phyloP scores from a whole-genome alignment of 495 filamentous ascomycete species.

The Penicillium soppii region DNA sequence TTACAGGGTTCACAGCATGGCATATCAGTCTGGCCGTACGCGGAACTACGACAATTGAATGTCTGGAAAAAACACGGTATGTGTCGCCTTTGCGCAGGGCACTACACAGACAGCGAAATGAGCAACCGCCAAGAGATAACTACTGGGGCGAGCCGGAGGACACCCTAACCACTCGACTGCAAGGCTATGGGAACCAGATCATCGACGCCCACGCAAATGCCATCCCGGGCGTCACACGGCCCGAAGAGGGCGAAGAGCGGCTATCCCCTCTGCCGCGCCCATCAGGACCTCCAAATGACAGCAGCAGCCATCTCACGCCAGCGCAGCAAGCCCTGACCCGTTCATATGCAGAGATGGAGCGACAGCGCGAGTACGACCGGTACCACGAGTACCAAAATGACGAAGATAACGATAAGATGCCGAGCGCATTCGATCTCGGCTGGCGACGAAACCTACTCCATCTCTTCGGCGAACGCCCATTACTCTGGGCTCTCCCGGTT shows the following conservation, averaged over 20 bases:
- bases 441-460: constrained; percentile 74
- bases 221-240: constrained; percentile 73
- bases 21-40: constrained; percentile 78
- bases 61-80: constrained; percentile 90
- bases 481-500: constrained; percentile 77
- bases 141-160: constrained; percentile 53
- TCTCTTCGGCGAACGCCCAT: constrained; percentile 71
- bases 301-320: constrained; percentile 23
- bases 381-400: constrained; percentile 91
- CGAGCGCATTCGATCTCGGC: constrained; percentile 90
- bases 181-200: constrained; percentile 72
- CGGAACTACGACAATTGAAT: constrained; percentile 92
- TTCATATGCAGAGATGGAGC: constrained; percentile 72
- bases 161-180: constrained; percentile 54
- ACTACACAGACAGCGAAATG: constrained; percentile 60
- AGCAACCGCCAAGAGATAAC: constrained; percentile 30
- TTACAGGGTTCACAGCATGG: constrained; percentile 89
- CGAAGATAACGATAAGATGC: constrained; percentile 78
- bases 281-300: constrained; percentile 13
- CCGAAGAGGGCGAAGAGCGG: constrained; percentile 74
- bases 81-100: constrained; percentile 71
- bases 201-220: constrained; percentile 80
- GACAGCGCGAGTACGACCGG: constrained; percentile 65
- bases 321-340: constrained; percentile 51
- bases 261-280: constrained; percentile 29